phyloP scores from a whole-genome alignment of 177 flowering plant species.

The Vitis hybrid region DNA sequence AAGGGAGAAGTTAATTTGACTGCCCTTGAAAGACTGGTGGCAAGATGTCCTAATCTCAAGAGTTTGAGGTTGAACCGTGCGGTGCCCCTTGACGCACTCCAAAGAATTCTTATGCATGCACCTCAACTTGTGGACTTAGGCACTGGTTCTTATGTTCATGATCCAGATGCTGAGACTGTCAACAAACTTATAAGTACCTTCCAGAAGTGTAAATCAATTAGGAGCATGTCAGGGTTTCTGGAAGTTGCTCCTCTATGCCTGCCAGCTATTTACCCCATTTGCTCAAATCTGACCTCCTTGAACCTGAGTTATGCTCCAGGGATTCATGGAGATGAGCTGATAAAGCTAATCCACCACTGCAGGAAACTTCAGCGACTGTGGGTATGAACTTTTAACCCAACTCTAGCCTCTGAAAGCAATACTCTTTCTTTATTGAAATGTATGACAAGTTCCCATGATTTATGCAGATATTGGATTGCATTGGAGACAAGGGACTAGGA shows the following conservation, averaged over 20 bases:
- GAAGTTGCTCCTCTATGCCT: slow-evolving; percentile 63
- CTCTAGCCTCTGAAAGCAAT: neutral
- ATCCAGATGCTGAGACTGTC: slow-evolving; percentile 47
- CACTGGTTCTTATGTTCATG: slow-evolving; percentile 60
- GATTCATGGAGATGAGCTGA: slow-evolving; percentile 51
- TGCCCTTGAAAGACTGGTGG: slow-evolving; percentile 85
- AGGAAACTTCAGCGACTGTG: slow-evolving; percentile 75
- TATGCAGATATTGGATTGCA: slow-evolving; percentile 76
- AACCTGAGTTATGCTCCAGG: slow-evolving; percentile 86
- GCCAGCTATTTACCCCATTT: slow-evolving; percentile 55
- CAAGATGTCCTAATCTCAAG: slow-evolving; percentile 72
- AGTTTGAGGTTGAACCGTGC: slow-evolving; percentile 67
- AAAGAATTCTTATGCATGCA: slow-evolving; percentile 54
- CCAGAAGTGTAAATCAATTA: slow-evolving; percentile 51
- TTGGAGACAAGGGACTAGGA: slow-evolving; percentile 84
- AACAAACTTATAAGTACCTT: slow-evolving; percentile 36
- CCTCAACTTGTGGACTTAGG: slow-evolving; percentile 87
- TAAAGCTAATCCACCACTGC: slow-evolving; percentile 61
- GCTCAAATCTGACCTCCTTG: slow-evolving; percentile 64
- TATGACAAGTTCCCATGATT: neutral
- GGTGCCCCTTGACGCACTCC: slow-evolving; percentile 63
- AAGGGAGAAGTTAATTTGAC: slow-evolving; percentile 69
- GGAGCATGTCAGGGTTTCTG: slow-evolving; percentile 85
- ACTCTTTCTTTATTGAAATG: neutral
- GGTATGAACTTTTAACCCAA: slow-evolving; percentile 41